Evolutionary conservation across 176 grass and related monocot species (phyloP).

Genomic region (Lolium multiflorum): DNA sequence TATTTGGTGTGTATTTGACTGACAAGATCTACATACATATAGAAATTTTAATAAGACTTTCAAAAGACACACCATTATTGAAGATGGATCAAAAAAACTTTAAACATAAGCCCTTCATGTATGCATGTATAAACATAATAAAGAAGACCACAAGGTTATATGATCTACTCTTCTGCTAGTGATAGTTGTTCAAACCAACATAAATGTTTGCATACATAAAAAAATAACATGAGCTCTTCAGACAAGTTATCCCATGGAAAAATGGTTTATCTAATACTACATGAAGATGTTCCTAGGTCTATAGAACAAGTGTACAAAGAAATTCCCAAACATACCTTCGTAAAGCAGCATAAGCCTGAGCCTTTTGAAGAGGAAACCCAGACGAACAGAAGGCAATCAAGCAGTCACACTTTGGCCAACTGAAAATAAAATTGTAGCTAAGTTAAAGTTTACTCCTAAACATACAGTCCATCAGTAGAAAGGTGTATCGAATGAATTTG

Average conservation of each 20-base stretch:
- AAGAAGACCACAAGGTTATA: constrained; percentile 12
- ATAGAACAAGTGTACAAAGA: constrained; percentile 8
- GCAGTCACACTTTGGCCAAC: constrained; percentile 98
- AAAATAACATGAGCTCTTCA: constrained; percentile 19
- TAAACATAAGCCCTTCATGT: constrained; percentile 9
- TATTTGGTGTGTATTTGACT: constrained; percentile 12
- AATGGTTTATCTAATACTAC: background rate
- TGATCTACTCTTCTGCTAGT: no score
- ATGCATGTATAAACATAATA: background rate
- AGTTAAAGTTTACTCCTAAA: constrained; percentile 35
- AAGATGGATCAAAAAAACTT: constrained; percentile 14
- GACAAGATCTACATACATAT: constrained; percentile 13
- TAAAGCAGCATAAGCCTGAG: constrained; percentile 81
- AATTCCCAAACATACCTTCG: constrained; percentile 55
- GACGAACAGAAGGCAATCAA: constrained; percentile 97
- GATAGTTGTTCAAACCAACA: no score
- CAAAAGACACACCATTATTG: background rate
- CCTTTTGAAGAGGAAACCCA: constrained; percentile 91
- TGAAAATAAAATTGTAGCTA: constrained; percentile 56
- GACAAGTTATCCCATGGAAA: constrained; percentile 22
- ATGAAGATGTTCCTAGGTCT: background rate
- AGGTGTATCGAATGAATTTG: constrained; percentile 24
- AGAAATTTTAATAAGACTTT: constrained; percentile 9
- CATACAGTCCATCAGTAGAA: constrained; percentile 25
- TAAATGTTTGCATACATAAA: constrained; percentile 4